Conservation (phyloP, 805 yeast species). For the Komagataella ulmi region DNA sequence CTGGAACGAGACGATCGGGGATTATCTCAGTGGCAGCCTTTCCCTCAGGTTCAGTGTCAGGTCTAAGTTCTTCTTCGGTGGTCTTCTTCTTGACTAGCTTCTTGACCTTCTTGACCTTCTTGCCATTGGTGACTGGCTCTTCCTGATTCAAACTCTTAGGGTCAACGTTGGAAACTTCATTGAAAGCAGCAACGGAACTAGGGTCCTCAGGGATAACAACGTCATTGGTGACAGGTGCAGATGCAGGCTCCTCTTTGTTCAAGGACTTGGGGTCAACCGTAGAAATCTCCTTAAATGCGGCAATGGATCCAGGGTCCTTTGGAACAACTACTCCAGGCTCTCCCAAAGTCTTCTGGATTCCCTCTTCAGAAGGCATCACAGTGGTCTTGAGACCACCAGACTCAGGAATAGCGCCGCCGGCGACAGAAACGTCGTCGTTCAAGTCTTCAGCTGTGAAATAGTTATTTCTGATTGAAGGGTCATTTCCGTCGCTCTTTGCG, state of each 20-base stretch:
- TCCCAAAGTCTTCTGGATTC: slow-evolving; percentile 13
- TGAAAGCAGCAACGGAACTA: slow-evolving; percentile 43
- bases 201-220: slow-evolving; percentile 43
- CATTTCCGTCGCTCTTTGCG: slow-evolving; percentile 31
- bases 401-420: slow-evolving; percentile 25
- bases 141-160: slow-evolving; percentile 37
- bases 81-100: slow-evolving; percentile 15
- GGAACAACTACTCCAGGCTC: slow-evolving; percentile 56
- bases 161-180: slow-evolving; percentile 35
- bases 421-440: slow-evolving; percentile 15
- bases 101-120: slow-evolving; percentile 18
- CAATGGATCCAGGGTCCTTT: slow-evolving; percentile 43
- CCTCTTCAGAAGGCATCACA: slow-evolving; percentile 32
- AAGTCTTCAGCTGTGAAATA: slow-evolving; percentile 26
- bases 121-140: slow-evolving; percentile 6
- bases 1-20: slow-evolving; percentile 3
- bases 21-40: slow-evolving; percentile 6
- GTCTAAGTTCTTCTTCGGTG: slow-evolving; percentile 1
- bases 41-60: too few relatives aligned
- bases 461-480: slow-evolving; percentile 39
- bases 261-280: slow-evolving; percentile 46
- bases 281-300: slow-evolving; percentile 47
- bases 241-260: slow-evolving; percentile 23
- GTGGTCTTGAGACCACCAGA: slow-evolving; percentile 32
- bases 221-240: slow-evolving; percentile 20